These are phyloP conservation scores for Neonectria punicea DNA, from an alignment of 2,329 filamentous ascomycete species.

Conservation along the genomic window DNA sequence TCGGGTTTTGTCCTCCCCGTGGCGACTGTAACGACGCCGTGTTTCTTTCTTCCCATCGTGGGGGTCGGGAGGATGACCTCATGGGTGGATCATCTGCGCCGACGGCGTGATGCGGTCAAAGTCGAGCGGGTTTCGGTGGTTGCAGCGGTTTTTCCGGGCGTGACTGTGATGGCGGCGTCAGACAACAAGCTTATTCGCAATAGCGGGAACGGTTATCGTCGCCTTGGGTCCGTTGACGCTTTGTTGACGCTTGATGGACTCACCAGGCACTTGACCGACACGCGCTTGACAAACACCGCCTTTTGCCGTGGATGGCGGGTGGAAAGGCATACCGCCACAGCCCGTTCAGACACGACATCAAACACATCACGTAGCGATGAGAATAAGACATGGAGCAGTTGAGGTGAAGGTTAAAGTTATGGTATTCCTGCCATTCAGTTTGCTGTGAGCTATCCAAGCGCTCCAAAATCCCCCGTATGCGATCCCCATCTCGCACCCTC, in stretches of 20 bases:
- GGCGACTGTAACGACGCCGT: neutral
- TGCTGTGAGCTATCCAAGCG: slow-evolving; percentile 37
- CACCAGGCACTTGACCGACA: too few relatives aligned
- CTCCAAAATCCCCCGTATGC: slow-evolving; percentile 18
- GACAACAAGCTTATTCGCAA: slow-evolving; percentile 6
- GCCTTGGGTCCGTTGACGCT: slow-evolving; percentile 5
- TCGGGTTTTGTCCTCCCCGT: neutral
- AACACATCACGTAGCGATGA: neutral
- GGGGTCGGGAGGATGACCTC: slow-evolving; percentile 35
- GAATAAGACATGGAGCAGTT: neutral
- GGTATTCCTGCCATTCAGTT: slow-evolving; percentile 53
- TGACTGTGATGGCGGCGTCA: slow-evolving; percentile 4
- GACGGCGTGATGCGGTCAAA: slow-evolving; percentile 30
- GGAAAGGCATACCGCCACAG: neutral
- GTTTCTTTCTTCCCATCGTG: neutral
- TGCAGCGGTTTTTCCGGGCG: neutral
- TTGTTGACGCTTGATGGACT: neutral
- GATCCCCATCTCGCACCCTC: slow-evolving; percentile 8
- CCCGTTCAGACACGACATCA: neutral
- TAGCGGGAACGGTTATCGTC: slow-evolving; percentile 15
- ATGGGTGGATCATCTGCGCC: slow-evolving; percentile 40
- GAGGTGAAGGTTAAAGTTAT: slow-evolving; percentile 40
- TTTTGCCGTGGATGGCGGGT: neutral
- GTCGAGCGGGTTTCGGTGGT: neutral
- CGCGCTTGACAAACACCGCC: neutral